A percentile compares a stretch with the other conserved stretches of the same genome.
Evolutionary conservation across 306 rosid genomes (phyloP).

Genomic region (Pachyrhizus erosus): DNA sequence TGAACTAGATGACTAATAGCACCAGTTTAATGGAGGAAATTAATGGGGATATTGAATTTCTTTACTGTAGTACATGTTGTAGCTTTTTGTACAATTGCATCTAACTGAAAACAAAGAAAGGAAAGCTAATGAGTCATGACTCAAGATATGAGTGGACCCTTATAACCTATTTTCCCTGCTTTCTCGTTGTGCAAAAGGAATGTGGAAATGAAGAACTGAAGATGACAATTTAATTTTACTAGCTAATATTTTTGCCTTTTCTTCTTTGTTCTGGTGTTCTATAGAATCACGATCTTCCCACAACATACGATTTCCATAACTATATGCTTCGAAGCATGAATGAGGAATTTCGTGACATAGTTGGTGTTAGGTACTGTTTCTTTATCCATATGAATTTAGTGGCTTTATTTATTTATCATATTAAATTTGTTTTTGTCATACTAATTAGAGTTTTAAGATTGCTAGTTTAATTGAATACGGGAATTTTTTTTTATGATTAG

Average conservation of each 20-base stretch:
- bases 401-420: slow-evolving; percentile 23
- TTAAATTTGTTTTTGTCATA: background rate
- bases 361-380: slow-evolving; percentile 76
- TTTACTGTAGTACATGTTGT: background rate
- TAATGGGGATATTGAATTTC: background rate
- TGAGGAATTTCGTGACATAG: slow-evolving; percentile 86
- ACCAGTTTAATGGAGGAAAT: background rate
- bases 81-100: slow-evolving; percentile 5
- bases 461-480: slow-evolving; percentile 18
- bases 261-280: slow-evolving; percentile 37
- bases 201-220: slow-evolving; percentile 9
- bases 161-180: background rate
- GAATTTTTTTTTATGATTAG: background rate
- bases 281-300: slow-evolving; percentile 82
- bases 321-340: slow-evolving; percentile 99
- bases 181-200: slow-evolving; percentile 36
- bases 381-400: slow-evolving; percentile 24
- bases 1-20: background rate
- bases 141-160: background rate
- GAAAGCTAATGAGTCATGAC: background rate
- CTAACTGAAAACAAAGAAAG: slow-evolving; percentile 18
- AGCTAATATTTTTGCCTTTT: slow-evolving; percentile 40
- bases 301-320: slow-evolving; percentile 83
- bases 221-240: slow-evolving; percentile 36
- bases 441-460: background rate